Conservation (phyloP, 164 flowering plant genomes). For the Stephania japonica region DNA sequence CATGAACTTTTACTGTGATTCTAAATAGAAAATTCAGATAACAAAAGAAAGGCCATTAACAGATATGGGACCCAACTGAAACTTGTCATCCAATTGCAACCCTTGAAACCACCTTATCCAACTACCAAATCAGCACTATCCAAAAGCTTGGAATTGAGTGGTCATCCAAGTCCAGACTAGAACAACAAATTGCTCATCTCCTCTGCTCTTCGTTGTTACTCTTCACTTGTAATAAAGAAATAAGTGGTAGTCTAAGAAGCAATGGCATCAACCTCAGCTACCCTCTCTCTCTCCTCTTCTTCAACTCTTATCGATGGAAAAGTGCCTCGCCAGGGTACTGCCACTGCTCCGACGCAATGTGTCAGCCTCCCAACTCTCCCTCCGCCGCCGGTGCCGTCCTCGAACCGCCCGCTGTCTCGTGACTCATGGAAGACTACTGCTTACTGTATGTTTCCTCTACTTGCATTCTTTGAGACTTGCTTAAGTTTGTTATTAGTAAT, state of each 20-base stretch:
- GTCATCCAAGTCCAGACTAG: constrained; percentile 10
- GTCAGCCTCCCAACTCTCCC: constrained; percentile 53
- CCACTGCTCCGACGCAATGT: constrained; percentile 42
- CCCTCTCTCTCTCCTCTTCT: constrained; percentile 46
- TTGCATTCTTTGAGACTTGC: background rate
- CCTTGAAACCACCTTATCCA: constrained; percentile 11
- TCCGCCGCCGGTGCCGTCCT: constrained; percentile 35
- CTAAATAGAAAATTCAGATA: background rate
- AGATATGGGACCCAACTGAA: constrained; percentile 1
- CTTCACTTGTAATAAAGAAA: background rate
- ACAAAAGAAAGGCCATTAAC: constrained; percentile 9
- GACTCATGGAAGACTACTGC: constrained; percentile 21
- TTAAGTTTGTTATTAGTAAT: background rate
- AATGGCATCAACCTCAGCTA: constrained; percentile 37
- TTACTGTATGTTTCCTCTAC: constrained; percentile 17
- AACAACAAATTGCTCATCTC: background rate
- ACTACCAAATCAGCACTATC: constrained; percentile 22
- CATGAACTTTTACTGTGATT: background rate
- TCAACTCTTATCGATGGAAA: constrained; percentile 50
- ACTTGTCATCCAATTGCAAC: constrained; percentile 11
- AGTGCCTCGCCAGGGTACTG: constrained; percentile 38
- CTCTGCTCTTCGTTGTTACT: background rate
- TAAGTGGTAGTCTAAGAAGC: constrained; percentile 1
- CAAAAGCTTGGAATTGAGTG: constrained; percentile 21
- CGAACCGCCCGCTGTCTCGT: constrained; percentile 23